These are phyloP conservation scores for Colletotrichum zoysiae DNA, from an alignment of 2,329 filamentous ascomycete genomes.

Conservation along the genomic window DNA sequence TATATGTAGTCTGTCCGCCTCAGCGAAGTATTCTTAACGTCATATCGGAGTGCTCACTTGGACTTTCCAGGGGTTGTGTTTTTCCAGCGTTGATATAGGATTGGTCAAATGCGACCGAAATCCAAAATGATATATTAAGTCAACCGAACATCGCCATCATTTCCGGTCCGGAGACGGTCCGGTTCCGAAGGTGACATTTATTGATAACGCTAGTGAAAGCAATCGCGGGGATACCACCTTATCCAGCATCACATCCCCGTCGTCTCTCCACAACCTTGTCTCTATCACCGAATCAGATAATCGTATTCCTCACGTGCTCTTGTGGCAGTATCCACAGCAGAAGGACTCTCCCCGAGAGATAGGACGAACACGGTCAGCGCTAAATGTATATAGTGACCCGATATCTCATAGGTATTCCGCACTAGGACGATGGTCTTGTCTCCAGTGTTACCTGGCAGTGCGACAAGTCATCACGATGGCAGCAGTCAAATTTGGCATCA, in stretches of 20 bases:
- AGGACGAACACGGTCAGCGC: neutral
- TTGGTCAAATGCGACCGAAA: neutral
- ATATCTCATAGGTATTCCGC: no score
- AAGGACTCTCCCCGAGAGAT: neutral
- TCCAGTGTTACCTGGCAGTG: no score
- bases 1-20: neutral
- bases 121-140: neutral
- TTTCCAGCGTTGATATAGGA: neutral
- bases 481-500: slow-evolving; percentile 19
- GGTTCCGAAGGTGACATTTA: neutral
- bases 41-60: neutral
- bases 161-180: no score
- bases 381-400: neutral
- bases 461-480: neutral
- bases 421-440: neutral
- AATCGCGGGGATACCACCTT: slow-evolving; percentile 19
- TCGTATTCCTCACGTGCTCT: slow-evolving; percentile 26
- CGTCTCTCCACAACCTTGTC: slow-evolving; percentile 15
- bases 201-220: slow-evolving; percentile 20
- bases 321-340: slow-evolving; percentile 9
- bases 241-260: slow-evolving; percentile 18
- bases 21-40: neutral
- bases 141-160: neutral
- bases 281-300: slow-evolving; percentile 12
- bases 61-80: neutral